Evolutionary conservation across 1,284 basidiomycete species (phyloP).

Genomic region (Ganoderma sinense): DNA sequence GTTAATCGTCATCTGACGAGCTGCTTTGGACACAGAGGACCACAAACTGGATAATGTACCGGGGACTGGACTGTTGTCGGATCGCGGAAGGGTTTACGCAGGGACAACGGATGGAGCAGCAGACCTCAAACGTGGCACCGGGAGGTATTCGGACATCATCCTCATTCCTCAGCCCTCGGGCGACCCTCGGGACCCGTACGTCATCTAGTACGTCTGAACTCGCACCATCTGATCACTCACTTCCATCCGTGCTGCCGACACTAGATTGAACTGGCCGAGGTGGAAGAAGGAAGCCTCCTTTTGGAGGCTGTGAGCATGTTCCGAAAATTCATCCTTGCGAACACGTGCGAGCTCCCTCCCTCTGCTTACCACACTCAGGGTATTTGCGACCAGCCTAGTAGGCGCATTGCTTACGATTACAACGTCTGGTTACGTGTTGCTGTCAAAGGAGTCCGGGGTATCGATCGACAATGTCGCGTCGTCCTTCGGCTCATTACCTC

Average conservation of each 20-base stretch:
- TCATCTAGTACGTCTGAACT: neutral
- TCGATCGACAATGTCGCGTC: conserved; percentile 50
- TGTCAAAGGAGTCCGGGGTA: conserved; percentile 47
- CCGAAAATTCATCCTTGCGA: too few relatives aligned
- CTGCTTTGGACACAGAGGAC: conserved; percentile 40
- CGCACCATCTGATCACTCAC: too few relatives aligned
- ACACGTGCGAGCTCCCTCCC: neutral
- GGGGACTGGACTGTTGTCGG: conserved; percentile 52
- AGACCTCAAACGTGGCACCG: conserved; percentile 47
- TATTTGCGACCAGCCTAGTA: conserved; percentile 48
- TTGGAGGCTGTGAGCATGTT: conserved; percentile 45
- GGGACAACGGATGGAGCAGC: conserved; percentile 43
- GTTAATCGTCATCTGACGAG: neutral
- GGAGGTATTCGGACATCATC: conserved; percentile 48
- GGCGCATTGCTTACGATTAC: conserved; percentile 52
- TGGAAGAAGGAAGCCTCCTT: conserved; percentile 57
- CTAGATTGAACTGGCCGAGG: conserved; percentile 51
- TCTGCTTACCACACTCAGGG: conserved; percentile 29
- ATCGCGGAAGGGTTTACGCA: conserved; percentile 39
- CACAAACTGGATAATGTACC: conserved; percentile 46
- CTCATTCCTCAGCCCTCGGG: conserved; percentile 55
- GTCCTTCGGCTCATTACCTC: conserved; percentile 48
- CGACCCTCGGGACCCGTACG: conserved; percentile 51
- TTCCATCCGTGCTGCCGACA: too few relatives aligned
- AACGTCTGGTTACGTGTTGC: conserved; percentile 49